Evolutionary conservation across 345 rosid genomes (phyloP).

Genomic region (Fremontodendron californicum): DNA sequence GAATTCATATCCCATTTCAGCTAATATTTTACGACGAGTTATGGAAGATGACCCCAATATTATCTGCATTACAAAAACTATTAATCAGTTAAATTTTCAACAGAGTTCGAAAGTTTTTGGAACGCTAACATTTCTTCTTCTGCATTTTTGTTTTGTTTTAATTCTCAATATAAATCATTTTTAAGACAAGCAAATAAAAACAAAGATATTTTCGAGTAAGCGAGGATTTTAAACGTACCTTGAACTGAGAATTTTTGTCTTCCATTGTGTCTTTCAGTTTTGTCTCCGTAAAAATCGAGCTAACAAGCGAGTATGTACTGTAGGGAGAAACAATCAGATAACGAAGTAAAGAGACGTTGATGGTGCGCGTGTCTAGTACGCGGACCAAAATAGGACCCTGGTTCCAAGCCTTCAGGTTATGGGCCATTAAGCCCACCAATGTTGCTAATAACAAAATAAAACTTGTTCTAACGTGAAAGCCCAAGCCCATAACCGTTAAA

Average conservation of each 20-base stretch:
- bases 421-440: background rate
- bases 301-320: background rate
- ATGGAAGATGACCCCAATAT: slow-evolving; percentile 83
- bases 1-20: slow-evolving; percentile 91
- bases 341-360: background rate
- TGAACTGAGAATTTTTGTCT: slow-evolving; percentile 36
- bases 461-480: background rate
- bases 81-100: background rate
- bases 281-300: background rate
- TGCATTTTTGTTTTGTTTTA: too few relatives aligned
- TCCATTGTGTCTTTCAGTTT: slow-evolving; percentile 33
- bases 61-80: slow-evolving; percentile 39
- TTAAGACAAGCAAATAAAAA: background rate
- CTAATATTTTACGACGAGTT: slow-evolving; percentile 57
- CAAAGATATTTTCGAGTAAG: background rate
- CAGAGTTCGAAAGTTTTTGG: background rate
- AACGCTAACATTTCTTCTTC: background rate
- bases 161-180: background rate
- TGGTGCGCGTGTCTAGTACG: background rate
- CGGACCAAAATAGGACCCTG: background rate
- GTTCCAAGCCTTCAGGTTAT: background rate
- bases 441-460: background rate
- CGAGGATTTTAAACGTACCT: slow-evolving; percentile 28
- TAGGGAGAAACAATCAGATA: background rate
- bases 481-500: background rate